Evolutionary conservation across 768 basidiomycete genomes (phyloP), one percentile per base, ranked within the genome.

Genomic region (Chlorophyllum brunneum): DNA sequence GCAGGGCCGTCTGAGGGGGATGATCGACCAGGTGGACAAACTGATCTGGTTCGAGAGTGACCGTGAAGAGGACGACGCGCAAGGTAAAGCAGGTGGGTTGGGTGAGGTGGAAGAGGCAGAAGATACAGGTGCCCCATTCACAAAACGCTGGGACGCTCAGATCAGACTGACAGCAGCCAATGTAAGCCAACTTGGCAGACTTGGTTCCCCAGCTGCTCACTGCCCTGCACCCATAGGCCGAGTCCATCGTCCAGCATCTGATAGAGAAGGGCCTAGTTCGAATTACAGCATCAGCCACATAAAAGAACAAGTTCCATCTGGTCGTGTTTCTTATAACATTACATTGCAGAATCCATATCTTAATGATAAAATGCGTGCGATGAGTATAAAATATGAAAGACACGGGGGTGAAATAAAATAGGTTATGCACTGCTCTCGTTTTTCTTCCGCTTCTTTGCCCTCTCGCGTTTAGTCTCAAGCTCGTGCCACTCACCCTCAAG

Each of bases 401-500:
- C 16, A 30, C 22, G 23, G n/a, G 15, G 11, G 39, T 31, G 26
- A 40, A 30, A 20, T 27, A 18, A n/a, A 29, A 44, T 13, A 11
- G 36, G 18, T 30, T 45, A 53, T 40, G 51, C 51, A 31, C 51
- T 53, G 56, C 60, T 68, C 67, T 83, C 86, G 56, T 76, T 75
- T 76, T 80, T 86, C 71, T 80, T 79, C 65, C 82, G 77, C 68
- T 88, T 87, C 71, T 83, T 89, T 53, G 87, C 86, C 34, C 92
- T 80, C 71, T 98, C 93, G 51, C 85, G 79, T 68, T 98, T 99
- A 10, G 92, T 90, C 67, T 98, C 95, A 56, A 95, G 77, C 67
- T 99, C 97, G 68, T 99, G 97, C 91, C 95, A 98, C 66, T 98
- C 97, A 39, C 97, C 95, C 64, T 92, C 83, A 36, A 97, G 69